Evolutionary conservation across 1,139 yeast genomes (phyloP).

Genomic region (Candida sanyaensis): DNA sequence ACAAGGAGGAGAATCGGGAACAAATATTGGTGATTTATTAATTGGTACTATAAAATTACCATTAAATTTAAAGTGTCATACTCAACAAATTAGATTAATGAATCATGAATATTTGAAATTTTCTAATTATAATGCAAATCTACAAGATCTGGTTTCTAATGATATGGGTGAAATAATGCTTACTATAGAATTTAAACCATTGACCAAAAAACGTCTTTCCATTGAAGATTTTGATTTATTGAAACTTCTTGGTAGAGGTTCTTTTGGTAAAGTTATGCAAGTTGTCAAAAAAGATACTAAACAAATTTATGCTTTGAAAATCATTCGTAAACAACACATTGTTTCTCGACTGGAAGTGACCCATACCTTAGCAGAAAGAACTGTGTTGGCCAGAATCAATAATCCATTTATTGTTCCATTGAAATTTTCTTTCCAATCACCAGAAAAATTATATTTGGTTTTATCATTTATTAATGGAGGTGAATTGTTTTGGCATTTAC

Average conservation of each 20-base stretch:
- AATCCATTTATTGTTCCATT: constrained; percentile 99
- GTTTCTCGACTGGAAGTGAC: constrained; percentile 94
- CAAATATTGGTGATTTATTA: constrained; percentile 40
- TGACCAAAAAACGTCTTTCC: constrained; percentile 64
- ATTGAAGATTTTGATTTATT: constrained; percentile 91
- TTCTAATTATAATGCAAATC: constrained; percentile 23
- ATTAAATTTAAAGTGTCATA: constrained; percentile 40
- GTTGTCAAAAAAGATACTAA: constrained; percentile 93
- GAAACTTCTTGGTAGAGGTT: constrained; percentile 96
- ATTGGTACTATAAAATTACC: constrained; percentile 48
- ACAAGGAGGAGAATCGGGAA: constrained; percentile 3
- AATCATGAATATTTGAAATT: constrained; percentile 51
- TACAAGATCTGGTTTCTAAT: constrained; percentile 12
- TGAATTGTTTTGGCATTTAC: constrained; percentile 92
- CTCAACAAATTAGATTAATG: constrained; percentile 40
- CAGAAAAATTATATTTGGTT: constrained; percentile 87
- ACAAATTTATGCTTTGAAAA: constrained; percentile 90
- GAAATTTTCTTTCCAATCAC: constrained; percentile 94
- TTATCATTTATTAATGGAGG: constrained; percentile 96
- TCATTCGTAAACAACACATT: constrained; percentile 90
- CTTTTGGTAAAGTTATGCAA: constrained; percentile 98
- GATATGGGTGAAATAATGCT: constrained; percentile 60
- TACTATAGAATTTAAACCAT: constrained; percentile 77
- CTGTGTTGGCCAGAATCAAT: constrained; percentile 88
- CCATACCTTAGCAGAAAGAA: constrained; percentile 94